A percentile compares a stretch with the other conserved stretches of the same genome.
Evolutionary conservation across 495 filamentous ascomycete genomes (phyloP).

Genomic region (Penicillium manginii): DNA sequence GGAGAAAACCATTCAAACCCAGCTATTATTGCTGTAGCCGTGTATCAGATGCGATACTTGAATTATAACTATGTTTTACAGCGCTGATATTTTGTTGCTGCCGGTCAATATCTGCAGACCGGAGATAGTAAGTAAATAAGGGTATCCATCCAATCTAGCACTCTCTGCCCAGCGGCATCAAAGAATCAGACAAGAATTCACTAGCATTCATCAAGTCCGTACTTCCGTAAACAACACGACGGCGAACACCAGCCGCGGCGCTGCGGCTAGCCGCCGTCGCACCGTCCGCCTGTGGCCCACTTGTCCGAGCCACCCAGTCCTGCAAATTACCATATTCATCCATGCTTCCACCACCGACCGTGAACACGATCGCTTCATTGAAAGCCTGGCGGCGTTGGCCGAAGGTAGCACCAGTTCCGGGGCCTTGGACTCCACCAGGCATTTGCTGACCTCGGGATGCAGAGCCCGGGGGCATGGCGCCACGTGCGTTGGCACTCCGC

Average conservation of each 20-base stretch:
- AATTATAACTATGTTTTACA: conserved; percentile 29
- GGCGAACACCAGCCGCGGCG: conserved; percentile 46
- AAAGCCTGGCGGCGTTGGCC: conserved; percentile 93
- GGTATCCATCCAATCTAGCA: conserved; percentile 34
- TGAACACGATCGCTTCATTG: conserved; percentile 94
- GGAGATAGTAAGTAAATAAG: neutral
- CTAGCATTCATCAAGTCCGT: conserved; percentile 91
- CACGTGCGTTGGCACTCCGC: conserved; percentile 86
- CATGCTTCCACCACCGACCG: conserved; percentile 96
- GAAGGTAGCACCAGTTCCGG: conserved; percentile 83
- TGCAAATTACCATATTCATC: conserved; percentile 98
- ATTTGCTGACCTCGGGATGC: conserved; percentile 56
- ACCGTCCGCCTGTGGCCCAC: conserved; percentile 51
- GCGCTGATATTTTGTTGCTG: conserved; percentile 6
- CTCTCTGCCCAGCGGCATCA: conserved; percentile 77
- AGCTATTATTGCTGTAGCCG: neutral
- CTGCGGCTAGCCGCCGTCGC: conserved; percentile 50
- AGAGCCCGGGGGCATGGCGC: conserved; percentile 79
- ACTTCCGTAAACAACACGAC: conserved; percentile 91
- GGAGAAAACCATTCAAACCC: neutral
- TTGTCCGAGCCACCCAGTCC: conserved; percentile 87
- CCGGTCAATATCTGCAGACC: neutral
- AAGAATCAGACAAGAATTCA: conserved; percentile 80
- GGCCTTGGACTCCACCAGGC: conserved; percentile 49
- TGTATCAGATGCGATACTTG: conserved; percentile 12